Evolutionary conservation across 2,329 filamentous ascomycete species (phyloP), one percentile per base, ranked within the genome.

Genomic region (Akanthomyces lecanii): DNA sequence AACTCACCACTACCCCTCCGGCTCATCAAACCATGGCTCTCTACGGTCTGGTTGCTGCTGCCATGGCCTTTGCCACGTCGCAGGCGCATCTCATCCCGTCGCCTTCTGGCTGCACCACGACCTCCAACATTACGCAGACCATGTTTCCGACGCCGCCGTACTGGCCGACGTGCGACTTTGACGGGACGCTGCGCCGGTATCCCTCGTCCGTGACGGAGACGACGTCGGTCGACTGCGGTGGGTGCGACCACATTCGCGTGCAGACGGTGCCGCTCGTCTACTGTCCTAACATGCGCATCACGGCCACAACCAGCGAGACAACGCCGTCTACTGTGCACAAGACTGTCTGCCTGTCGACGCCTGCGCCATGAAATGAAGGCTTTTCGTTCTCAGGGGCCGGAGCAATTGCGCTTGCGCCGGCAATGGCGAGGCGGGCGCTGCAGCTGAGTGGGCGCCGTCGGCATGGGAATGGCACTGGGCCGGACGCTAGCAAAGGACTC

Each of bases 141-240:
- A 66, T 59, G 42, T 65, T 65, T 45, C 65, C 64, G 30, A 73
- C 67, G 36, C 72, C 66, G 21, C 77, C 73, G 40, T 68, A 65
- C 64, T 73, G 71, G 72, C 64, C 64, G 10, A 65, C 67, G 57
- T 71, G 69, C 62, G 61, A 52, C 2, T 67, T 61, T 16, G 61
- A 72, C 38, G 67, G 67, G 3, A 72, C 68, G 2, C 21, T 50
- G 23, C 72, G 69, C 7, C 42, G 67, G 16, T 74, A 73, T 62
- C 68, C 72, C 1, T 66, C 70, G 4, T 74, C 72, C 1, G 66
- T 66, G 10, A 70, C 70, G 7, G 7, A 68, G 1, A 67, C 64
- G 23, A 64, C 55, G 2, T 50, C 67, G 16, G 62, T 76, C 40
- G 68, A 76, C 67, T 77, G 75, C 63, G 64, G 71, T 51, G 75